Percentiles rank a stretch among this genome's conserved stretches.
phyloP scores from a whole-genome alignment of 1,284 basidiomycete species.

The Cutaneotrichosporon cavernicola region DNA sequence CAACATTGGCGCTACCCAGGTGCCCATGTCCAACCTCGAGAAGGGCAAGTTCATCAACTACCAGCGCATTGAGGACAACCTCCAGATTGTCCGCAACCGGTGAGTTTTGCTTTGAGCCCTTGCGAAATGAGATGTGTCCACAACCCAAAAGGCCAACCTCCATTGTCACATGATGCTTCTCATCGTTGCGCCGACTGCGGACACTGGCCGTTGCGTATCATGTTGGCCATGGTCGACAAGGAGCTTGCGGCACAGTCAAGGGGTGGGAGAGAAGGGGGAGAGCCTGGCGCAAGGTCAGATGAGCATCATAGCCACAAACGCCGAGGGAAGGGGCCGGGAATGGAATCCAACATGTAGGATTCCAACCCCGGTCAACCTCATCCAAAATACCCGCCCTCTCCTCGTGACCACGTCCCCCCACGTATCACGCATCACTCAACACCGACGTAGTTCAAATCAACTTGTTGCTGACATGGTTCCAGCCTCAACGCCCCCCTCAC shows the following conservation, averaged over 20 bases:
- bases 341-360: too few relatives aligned
- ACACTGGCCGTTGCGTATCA: background rate
- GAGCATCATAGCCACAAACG: too few relatives aligned
- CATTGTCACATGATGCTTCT: too few relatives aligned
- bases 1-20: conserved; percentile 82
- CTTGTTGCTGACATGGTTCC: background rate
- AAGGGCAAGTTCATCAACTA: conserved; percentile 85
- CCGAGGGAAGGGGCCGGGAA: too few relatives aligned
- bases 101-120: conserved; percentile 52
- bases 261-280: background rate
- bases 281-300: background rate
- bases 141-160: too few relatives aligned
- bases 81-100: conserved; percentile 76
- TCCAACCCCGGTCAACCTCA: too few relatives aligned
- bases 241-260: background rate
- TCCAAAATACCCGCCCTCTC: too few relatives aligned
- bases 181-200: too few relatives aligned
- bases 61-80: conserved; percentile 94
- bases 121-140: too few relatives aligned
- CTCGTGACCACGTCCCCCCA: background rate
- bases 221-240: background rate
- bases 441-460: background rate
- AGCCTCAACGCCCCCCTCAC: conserved; percentile 58
- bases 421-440: background rate
- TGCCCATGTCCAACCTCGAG: conserved; percentile 86